These are phyloP conservation scores for Paecilomyces niveus DNA, from an alignment of 2,329 filamentous ascomycete genomes.

Conservation along the genomic window DNA sequence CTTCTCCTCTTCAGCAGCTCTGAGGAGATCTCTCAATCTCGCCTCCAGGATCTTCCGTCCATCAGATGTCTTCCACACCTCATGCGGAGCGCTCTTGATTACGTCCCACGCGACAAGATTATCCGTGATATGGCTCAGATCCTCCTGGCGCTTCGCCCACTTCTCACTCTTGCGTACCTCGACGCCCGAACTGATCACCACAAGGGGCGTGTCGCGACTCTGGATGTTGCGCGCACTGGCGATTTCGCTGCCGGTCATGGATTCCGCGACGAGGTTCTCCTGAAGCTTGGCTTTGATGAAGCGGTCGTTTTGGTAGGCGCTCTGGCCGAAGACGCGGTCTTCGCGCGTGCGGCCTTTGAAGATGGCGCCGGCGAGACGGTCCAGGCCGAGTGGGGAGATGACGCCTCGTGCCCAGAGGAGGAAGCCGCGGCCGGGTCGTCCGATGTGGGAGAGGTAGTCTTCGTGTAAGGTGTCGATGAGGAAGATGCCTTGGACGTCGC, in stretches of 20 bases:
- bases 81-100: constrained; percentile 73
- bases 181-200: constrained; percentile 74
- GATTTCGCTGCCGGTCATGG: constrained; percentile 78
- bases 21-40: constrained; percentile 63
- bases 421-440: constrained; percentile 65
- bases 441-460: constrained; percentile 64
- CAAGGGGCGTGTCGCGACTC: constrained; percentile 64
- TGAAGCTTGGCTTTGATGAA: constrained; percentile 86
- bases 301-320: constrained; percentile 72
- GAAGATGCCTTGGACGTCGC: constrained; percentile 68
- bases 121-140: constrained; percentile 71
- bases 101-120: constrained; percentile 80
- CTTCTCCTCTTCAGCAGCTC: neutral
- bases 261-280: constrained; percentile 80
- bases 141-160: constrained; percentile 81
- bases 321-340: constrained; percentile 77
- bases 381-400: constrained; percentile 77
- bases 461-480: constrained; percentile 88
- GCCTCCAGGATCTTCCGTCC: constrained; percentile 72
- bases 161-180: constrained; percentile 57
- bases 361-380: constrained; percentile 70
- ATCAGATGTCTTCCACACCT: constrained; percentile 72
- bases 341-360: constrained; percentile 72
- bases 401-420: constrained; percentile 78
- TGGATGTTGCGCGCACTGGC: constrained; percentile 73